These are phyloP conservation scores for Tympanopsis confertula DNA, from an alignment of 2,329 filamentous ascomycete genomes.

Conservation along the genomic window DNA sequence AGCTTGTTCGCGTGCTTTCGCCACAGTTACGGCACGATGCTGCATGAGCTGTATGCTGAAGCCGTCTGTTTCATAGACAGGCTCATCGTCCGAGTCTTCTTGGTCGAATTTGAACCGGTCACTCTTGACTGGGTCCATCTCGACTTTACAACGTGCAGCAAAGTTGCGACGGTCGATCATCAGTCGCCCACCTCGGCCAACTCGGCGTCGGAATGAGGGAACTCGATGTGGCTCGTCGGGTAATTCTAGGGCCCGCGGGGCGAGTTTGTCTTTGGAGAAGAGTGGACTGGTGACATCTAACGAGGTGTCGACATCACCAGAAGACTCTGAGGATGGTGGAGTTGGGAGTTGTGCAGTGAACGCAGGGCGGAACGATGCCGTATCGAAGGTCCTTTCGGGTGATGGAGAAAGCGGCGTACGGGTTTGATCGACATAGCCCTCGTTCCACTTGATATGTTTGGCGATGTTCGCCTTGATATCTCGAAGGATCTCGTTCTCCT, in stretches of 20 bases:
- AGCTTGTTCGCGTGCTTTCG: slow-evolving; percentile 1
- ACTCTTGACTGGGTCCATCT: slow-evolving; percentile 20
- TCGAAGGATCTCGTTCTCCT: slow-evolving; percentile 42
- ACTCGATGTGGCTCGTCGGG: background rate
- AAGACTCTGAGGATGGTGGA: slow-evolving; percentile 34
- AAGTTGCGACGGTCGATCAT: slow-evolving; percentile 48
- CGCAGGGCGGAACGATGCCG: slow-evolving; percentile 28
- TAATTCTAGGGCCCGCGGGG: background rate
- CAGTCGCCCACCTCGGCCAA: slow-evolving; percentile 47
- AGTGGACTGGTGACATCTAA: background rate
- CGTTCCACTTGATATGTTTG: slow-evolving; percentile 56
- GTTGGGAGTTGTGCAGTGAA: slow-evolving; percentile 33
- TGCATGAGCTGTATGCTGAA: slow-evolving; percentile 13
- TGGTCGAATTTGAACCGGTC: slow-evolving; percentile 45
- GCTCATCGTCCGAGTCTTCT: slow-evolving; percentile 46
- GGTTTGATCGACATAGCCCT: slow-evolving; percentile 50
- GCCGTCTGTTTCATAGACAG: slow-evolving; percentile 40
- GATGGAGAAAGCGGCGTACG: slow-evolving; percentile 51
- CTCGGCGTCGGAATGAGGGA: slow-evolving; percentile 45
- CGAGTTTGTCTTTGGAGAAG: background rate
- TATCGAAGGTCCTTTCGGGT: slow-evolving; percentile 30
- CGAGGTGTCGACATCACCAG: slow-evolving; percentile 9
- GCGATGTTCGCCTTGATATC: slow-evolving; percentile 51
- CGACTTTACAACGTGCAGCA: slow-evolving; percentile 26
- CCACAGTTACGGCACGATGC: background rate